Evolutionary conservation across 2,329 filamentous ascomycete genomes (phyloP), one percentile per base, ranked within the genome.

Genomic region (Dactylonectria estremocensis): DNA sequence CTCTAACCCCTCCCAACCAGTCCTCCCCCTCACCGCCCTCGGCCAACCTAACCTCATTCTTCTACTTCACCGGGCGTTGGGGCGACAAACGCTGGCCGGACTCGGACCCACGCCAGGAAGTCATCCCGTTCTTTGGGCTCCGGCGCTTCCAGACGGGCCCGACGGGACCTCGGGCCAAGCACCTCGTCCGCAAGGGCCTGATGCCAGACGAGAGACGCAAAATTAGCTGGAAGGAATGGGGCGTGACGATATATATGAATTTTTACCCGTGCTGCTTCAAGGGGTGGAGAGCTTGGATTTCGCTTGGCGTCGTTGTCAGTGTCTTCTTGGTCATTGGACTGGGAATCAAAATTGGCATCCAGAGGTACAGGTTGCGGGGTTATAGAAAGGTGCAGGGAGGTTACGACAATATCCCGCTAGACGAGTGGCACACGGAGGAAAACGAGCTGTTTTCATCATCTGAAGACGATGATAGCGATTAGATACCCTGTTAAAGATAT

Each of bases 391-490:
- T 78, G 14, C 68, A 55, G 13, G 64, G 11, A 1, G 74, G 7
- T 28, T 28, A 28, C 7, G 24, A 77, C 3, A 75, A 77, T 49
- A 77, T 78, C 43, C 60, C 45, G 14, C 56, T 78, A 66, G 70
- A 77, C 3, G 86, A 88, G 20, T 90, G 71, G 0, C 31, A 58
- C 16, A 54, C 64, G 24, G 72, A 76, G 4, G 74, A 76, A 5
- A 70, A 73, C 16, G 64, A 50, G 1, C 43, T 76, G 50, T 55
- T 70, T 31, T 67, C 65, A 13, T 69, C 68, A 1, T 72, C 68
- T 2, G 74, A 73, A 5, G 69, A 72, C 5, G 67, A 72, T 10
- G 68, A 59, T 3, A 35, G 16, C 24, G 24, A 28, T 28, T 28
- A 28, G 24, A 28, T 28, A 28, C 24, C 24, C 24, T 28, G 4